Evolutionary conservation across 768 basidiomycete species (phyloP), one percentile per base, ranked within the genome.

Genomic region (Mycena capillaripes): DNA sequence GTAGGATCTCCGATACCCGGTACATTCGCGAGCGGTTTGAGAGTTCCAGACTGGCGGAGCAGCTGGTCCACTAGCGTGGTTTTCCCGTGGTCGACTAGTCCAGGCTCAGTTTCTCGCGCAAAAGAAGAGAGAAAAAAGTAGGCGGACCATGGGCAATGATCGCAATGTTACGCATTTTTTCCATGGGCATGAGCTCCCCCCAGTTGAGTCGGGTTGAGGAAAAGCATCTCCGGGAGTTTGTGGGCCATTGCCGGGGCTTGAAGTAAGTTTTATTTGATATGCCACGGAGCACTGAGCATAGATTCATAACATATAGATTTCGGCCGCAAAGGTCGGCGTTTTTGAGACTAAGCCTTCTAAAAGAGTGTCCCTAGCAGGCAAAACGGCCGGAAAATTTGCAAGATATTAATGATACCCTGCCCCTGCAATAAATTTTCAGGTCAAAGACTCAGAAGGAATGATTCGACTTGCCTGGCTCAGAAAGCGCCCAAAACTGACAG

Each of bases 51-150:
- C 77, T 87, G 86, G 14, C 86, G 86, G 4, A 88, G 76, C 11
- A 88, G 82, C 70, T 87, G 87, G 81, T 88, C 87, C 4, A 88
- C 86, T 29, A 88, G 83, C 0, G 87, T 87, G 0, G 87, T 88
- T 80, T 88, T 88, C 16, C 87, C 87, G 79, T 88, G 87, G 73
- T 88, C 87, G 76, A 88, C 87, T 88, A 63, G 27, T 23, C 50
- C 46, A 12, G 5, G 16, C 9, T 57, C 11, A 52, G 27, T 55
- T 5, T 17, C 32, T 14, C n/a, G n/a, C n/a, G n/a, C n/a, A n/a
- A 55, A 6, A 42, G 38, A 38, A 68, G 19, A 38, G 21, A 64
- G 17, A 70, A 48, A 38, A 55, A 12, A 48, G 53, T 12, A 34
- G 42, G 78, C 83, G 59, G 66, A 87, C 88, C 88, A 81, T 88